Conservation (phyloP, 2,329 filamentous ascomycete species). For the Trichoderma afroharzianum region DNA sequence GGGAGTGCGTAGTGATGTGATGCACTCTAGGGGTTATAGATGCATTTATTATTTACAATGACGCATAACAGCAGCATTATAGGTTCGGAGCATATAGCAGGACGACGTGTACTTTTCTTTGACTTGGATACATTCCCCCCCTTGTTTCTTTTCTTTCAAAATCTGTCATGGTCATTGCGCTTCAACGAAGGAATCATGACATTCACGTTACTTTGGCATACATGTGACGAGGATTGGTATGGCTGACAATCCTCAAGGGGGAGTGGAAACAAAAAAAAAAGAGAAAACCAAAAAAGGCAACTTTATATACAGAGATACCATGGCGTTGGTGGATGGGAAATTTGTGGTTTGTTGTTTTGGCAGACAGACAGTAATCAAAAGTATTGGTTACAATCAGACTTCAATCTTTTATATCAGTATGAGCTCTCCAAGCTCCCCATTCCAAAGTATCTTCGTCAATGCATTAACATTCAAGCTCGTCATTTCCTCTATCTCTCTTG, state of each 20-base stretch:
- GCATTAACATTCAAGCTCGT: slow-evolving; percentile 13
- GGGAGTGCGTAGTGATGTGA: slow-evolving; percentile 49
- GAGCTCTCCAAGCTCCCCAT: neutral
- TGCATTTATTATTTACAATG: neutral
- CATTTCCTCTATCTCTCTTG: slow-evolving; percentile 30
- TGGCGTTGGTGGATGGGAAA: slow-evolving; percentile 14
- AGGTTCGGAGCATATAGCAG: neutral
- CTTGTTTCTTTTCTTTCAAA: neutral
- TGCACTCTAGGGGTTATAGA: neutral
- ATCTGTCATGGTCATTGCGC: neutral
- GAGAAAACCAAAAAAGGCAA: neutral
- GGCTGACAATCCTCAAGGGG: neutral
- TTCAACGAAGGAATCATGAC: neutral
- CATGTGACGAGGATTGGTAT: neutral
- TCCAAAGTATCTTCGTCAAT: neutral
- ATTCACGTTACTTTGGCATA: neutral
- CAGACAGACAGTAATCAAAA: neutral
- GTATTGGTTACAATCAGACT: neutral
- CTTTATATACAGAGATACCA: slow-evolving; percentile 18
- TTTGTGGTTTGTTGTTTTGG: neutral
- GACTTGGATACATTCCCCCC: slow-evolving; percentile 8
- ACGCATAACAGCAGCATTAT: neutral
- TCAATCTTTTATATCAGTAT: neutral
- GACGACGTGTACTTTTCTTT: neutral
- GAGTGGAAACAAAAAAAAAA: neutral